phyloP scores from a whole-genome alignment of 2,329 filamentous ascomycete species.

The Ceratocystis albifundus region DNA sequence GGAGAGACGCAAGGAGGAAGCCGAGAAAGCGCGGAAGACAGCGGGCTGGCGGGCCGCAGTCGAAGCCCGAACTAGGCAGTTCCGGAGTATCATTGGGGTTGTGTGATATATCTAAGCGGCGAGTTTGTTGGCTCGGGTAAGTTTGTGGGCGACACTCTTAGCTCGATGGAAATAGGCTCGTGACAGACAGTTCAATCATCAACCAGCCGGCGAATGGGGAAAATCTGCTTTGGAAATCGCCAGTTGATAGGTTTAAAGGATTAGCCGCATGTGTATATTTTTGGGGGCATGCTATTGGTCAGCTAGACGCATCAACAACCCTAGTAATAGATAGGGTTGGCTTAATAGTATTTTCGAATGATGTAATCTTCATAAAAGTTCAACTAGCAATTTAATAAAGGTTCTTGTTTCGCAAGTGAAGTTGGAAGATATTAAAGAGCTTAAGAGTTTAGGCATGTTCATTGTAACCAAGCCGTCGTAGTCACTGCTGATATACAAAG shows the following conservation, averaged over 20 bases:
- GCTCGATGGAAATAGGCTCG: background rate
- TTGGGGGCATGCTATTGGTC: background rate
- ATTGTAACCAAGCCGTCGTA: background rate
- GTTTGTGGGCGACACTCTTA: background rate
- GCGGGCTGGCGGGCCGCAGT: constrained; percentile 14
- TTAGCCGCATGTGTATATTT: background rate
- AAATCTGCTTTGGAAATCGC: constrained; percentile 18
- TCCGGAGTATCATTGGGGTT: constrained; percentile 26
- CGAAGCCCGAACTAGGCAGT: constrained; percentile 10
- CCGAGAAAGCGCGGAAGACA: constrained; percentile 17
- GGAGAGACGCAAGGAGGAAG: constrained; percentile 12
- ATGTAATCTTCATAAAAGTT: no score
- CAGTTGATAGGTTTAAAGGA: background rate
- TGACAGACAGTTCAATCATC: background rate
- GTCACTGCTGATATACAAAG: background rate
- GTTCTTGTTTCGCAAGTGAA: background rate
- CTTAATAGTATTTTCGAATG: no score
- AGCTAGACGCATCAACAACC: background rate
- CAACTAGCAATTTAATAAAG: background rate
- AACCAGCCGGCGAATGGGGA: constrained; percentile 6
- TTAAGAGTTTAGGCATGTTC: background rate
- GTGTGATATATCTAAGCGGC: background rate
- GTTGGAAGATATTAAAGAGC: background rate
- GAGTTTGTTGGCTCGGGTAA: background rate
- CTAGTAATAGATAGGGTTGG: background rate